Evolutionary conservation across 345 rosid genomes (phyloP).

Genomic region (Rhodamnia rubescens): DNA sequence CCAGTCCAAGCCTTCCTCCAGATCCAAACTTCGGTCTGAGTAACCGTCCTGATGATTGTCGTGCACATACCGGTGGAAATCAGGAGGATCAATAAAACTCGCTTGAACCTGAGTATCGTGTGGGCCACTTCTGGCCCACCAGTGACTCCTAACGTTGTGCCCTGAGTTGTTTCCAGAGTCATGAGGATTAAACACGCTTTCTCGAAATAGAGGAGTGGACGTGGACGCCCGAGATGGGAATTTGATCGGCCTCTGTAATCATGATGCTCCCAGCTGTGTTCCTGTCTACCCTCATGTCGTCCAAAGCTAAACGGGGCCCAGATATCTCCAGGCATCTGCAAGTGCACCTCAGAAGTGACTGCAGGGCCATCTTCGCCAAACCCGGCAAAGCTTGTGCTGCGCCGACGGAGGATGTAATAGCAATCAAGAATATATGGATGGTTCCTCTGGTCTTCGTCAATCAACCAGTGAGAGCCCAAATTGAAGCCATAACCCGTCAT

Average conservation of each 20-base stretch:
- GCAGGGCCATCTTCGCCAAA: constrained; percentile 8
- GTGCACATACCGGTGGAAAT: constrained; percentile 16
- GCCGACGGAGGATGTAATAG: constrained; percentile 56
- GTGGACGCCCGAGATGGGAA: constrained; percentile 57
- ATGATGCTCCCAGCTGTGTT: constrained; percentile 10
- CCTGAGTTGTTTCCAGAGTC: constrained; percentile 20
- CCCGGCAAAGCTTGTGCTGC: constrained; percentile 17
- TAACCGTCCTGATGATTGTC: constrained; percentile 11
- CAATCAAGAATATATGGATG: constrained; percentile 88
- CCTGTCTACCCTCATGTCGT: constrained; percentile 21
- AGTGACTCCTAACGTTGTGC: constrained; percentile 31
- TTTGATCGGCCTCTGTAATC: constrained; percentile 19
- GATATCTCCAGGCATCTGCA: constrained; percentile 27
- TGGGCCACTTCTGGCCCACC: constrained; percentile 72
- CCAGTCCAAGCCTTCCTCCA: constrained; percentile 31
- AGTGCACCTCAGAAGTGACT: constrained; percentile 7
- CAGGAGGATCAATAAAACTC: constrained; percentile 58
- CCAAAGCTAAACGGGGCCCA: constrained; percentile 33
- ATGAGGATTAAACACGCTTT: constrained; percentile 50
- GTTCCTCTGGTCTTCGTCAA: constrained; percentile 57
- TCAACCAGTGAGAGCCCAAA: constrained; percentile 51
- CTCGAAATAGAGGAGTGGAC: constrained; percentile 56
- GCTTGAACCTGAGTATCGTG: constrained; percentile 1
- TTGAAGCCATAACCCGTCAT: constrained; percentile 22
- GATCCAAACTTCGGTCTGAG: constrained; percentile 41